Evolutionary conservation across 805 yeast genomes (phyloP), one percentile per base, ranked within the genome.

Genomic region (Hanseniaspora hatyaiensis): DNA sequence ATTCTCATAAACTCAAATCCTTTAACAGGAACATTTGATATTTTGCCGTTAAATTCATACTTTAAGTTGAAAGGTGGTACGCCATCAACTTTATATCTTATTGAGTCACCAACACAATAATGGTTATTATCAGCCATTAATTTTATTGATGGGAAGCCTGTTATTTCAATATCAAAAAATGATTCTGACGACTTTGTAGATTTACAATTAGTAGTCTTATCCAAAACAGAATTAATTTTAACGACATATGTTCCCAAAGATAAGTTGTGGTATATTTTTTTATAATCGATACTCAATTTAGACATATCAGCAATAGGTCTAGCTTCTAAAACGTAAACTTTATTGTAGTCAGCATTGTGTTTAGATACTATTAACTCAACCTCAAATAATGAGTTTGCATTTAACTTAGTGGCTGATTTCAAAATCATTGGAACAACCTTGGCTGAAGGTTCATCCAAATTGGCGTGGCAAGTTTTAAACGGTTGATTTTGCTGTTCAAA

Each of bases 101-200:
- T 75, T 51, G 82, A 81, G 52, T 89, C 97, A 9, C 98, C 99
- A 23, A 89, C 95, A 72, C 99, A 92, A 57, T 78, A 81, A 56
- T 81, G 74, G 2, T 58, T 51, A 20, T 62, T 59, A 6, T 71
- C 57, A 38, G 67, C 68, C 8, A 71, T 57, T 49, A 64, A 67
- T 52, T 64, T 65, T 6, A 88, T 78, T 52, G 75, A 72, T 8
- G 96, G 95, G 8, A 79, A 78, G 54, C 83, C 88, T 2, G 89
- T 78, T 6, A 88, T 77, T 1, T 77, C 71, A 40, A 88, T 69
- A 13, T 69, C 64, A 22, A 74, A 70, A 42, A 64, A 66, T 46
- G 75, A 68, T n/a, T 63, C 57, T n/a, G 67, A 49, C 49, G 74
- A 65, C 4, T 67, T 65, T 22, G 65, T 73, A 34, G 71, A 69